phyloP scores from a whole-genome alignment of 2,329 filamentous ascomycete species.

The Davidsoniella virescens region DNA sequence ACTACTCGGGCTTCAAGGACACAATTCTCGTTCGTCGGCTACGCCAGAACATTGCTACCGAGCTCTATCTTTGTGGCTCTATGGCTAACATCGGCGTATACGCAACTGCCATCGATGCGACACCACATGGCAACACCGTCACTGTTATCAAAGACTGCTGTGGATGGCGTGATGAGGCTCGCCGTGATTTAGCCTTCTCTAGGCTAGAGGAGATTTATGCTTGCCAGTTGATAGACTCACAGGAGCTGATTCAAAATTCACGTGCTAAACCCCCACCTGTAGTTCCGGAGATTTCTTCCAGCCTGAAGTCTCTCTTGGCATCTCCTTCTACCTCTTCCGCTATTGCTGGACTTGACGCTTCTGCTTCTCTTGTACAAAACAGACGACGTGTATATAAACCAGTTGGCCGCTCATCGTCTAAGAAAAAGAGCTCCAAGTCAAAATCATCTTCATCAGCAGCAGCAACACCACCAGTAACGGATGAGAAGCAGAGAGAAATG shows the following conservation, averaged over 20 bases:
- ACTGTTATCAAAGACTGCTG: constrained; percentile 80
- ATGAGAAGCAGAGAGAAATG: neutral
- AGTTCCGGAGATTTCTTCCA: neutral
- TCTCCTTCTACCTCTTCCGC: neutral
- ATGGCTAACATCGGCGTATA: constrained; percentile 79
- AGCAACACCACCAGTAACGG: neutral
- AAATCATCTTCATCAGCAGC: neutral
- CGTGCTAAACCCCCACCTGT: neutral
- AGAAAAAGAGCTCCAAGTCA: neutral
- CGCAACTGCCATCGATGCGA: constrained; percentile 81
- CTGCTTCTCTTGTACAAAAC: too few relatives aligned
- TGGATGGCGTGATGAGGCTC: constrained; percentile 53
- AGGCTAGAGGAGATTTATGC: constrained; percentile 61
- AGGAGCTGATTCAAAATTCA: constrained; percentile 34
- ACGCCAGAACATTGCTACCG: constrained; percentile 72
- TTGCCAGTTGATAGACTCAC: constrained; percentile 45
- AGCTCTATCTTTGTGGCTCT: constrained; percentile 77
- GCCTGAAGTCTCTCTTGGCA: neutral
- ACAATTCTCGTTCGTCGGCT: constrained; percentile 60
- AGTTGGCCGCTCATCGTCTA: neutral
- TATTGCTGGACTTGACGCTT: too few relatives aligned
- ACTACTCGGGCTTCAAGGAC: constrained; percentile 76
- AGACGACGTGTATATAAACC: constrained; percentile 3
- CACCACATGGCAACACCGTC: constrained; percentile 72
- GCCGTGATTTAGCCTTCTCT: constrained; percentile 54